A percentile compares a stretch with the other conserved stretches of the same genome.
phyloP scores from a whole-genome alignment of 78 protist genomes.

The Acrasis kona region DNA sequence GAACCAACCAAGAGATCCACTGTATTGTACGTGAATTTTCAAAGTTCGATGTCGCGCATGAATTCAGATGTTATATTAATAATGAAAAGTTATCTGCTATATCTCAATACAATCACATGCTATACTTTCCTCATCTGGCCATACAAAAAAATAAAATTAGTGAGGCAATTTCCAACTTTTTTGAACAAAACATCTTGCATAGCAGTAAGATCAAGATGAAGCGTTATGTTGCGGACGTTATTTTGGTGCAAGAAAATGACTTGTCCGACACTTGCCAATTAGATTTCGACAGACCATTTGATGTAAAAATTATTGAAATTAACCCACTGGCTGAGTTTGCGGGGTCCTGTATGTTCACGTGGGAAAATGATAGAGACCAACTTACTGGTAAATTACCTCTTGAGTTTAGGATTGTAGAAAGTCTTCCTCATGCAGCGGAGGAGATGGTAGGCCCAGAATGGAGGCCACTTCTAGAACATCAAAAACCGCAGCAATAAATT shows the following conservation, averaged over 20 bases:
- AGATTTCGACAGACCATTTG: not conserved
- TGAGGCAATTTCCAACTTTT: not conserved
- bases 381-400: not conserved
- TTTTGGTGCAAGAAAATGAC: not conserved
- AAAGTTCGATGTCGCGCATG: not conserved
- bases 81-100: not conserved
- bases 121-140: not conserved
- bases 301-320: not conserved
- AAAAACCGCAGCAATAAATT: no score
- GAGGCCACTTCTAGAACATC: not conserved
- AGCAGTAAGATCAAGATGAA: no score
- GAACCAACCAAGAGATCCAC: not conserved
- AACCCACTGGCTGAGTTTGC: not conserved
- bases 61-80: not conserved
- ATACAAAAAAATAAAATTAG: not conserved
- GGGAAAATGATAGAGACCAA: not conserved
- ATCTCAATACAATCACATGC: not conserved
- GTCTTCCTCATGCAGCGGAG: not conserved
- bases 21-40: not conserved
- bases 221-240: no score
- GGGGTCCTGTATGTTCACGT: not conserved
- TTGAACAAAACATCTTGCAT: not conserved
- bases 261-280: not conserved
- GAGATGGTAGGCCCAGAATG: not conserved
- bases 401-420: not conserved